Percentiles rank a stretch among this genome's conserved stretches.
These are phyloP conservation scores for Cryptosporidium sp. DNA, from an alignment of 169 alveolate species.

Conservation along the genomic window DNA sequence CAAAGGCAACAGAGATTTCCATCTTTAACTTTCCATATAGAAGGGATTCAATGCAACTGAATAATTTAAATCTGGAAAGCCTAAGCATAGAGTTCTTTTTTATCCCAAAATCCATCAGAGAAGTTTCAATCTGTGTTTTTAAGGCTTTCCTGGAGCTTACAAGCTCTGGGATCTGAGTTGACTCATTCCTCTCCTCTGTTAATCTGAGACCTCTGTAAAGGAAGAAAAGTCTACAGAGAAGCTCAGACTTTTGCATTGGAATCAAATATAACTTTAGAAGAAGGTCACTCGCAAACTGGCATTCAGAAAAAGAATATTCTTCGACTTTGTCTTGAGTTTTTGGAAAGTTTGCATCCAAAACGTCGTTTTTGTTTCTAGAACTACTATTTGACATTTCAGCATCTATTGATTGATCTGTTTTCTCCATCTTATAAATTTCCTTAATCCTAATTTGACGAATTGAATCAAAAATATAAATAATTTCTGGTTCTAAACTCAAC, in stretches of 20 bases:
- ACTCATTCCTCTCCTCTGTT: not conserved
- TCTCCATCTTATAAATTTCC: not conserved
- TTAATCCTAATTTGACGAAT: conserved; percentile 5
- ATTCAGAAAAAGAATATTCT: conserved; percentile 14
- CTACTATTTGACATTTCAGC: not conserved
- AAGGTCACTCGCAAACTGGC: conserved; percentile 33
- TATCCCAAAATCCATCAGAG: not conserved
- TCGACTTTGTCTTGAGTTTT: not conserved
- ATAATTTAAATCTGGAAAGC: conserved; percentile 37
- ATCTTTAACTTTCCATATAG: not conserved
- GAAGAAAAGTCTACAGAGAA: conserved; percentile 34
- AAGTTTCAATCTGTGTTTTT: not conserved
- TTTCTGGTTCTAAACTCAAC: not conserved
- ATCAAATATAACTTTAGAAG: conserved; percentile 26
- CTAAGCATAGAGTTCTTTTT: not conserved
- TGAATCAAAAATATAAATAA: conserved; percentile 38
- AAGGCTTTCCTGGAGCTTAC: not conserved
- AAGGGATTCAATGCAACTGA: conserved; percentile 25
- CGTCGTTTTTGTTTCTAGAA: not conserved
- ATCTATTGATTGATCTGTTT: not conserved
- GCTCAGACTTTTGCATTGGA: conserved; percentile 12
- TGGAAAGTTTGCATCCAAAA: not conserved
- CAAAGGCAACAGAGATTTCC: conserved; percentile 4
- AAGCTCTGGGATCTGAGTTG: not conserved
- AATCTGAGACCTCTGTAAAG: conserved; percentile 31